Evolutionary conservation across 768 basidiomycete genomes (phyloP).

Genomic region (Hysterangium stoloniferum): DNA sequence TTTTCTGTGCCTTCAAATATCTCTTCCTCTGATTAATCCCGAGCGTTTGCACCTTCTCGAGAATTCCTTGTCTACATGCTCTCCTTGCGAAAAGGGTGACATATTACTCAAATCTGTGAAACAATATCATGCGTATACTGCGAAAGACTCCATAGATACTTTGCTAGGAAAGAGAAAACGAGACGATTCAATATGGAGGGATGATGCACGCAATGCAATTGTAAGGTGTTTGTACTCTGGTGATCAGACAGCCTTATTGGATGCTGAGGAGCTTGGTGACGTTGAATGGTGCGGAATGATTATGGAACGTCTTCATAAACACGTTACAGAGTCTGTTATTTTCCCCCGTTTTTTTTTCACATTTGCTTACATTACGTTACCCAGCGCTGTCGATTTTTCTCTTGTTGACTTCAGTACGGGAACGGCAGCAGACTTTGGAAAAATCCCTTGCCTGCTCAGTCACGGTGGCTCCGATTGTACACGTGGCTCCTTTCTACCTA

Average conservation of each 20-base stretch:
- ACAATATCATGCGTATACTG: not conserved
- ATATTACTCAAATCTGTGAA: not conserved
- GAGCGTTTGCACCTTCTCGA: not conserved
- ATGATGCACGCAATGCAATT: not conserved
- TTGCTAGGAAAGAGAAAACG: conserved; percentile 5
- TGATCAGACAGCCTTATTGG: conserved; percentile 47
- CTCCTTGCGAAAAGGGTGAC: not conserved
- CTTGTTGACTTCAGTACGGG: conserved; percentile 23
- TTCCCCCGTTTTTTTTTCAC: no score
- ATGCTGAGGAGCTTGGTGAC: conserved; percentile 36
- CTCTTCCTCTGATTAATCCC: not conserved
- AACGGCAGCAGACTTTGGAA: not conserved
- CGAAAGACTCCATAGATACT: not conserved
- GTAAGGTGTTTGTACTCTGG: conserved; percentile 29
- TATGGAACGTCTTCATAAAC: conserved; percentile 36
- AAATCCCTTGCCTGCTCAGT: conserved; percentile 12
- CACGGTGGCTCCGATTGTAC: conserved; percentile 21
- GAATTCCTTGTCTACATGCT: not conserved
- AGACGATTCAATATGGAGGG: not conserved
- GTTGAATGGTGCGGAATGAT: conserved; percentile 35
- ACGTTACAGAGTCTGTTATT: conserved; percentile 34
- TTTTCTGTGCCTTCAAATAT: conserved; percentile 1
- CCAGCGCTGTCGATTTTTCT: conserved; percentile 31
- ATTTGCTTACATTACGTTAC: no score
- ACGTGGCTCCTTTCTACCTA: conserved; percentile 2